Percentiles rank a stretch among this genome's conserved stretches.
Evolutionary conservation across 768 basidiomycete species (phyloP).

Genomic region (Auricularia sp.): DNA sequence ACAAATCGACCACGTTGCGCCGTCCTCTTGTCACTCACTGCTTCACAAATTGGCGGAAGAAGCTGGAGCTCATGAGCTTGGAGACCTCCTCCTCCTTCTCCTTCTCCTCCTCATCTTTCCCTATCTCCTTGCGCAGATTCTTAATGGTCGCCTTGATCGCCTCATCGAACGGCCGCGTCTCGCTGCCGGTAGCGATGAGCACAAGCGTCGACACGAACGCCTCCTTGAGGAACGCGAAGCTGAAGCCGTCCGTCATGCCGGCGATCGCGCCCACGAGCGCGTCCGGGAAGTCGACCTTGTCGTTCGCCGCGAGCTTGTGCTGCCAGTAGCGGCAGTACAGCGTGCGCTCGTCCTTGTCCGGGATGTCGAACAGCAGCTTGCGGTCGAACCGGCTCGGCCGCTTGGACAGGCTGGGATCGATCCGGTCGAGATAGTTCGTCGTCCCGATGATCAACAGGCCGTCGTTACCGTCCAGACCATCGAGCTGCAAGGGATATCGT

Average conservation of each 20-base stretch:
- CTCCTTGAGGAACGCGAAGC: slow-evolving; percentile 84
- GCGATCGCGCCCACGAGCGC: slow-evolving; percentile 50
- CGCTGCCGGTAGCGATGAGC: slow-evolving; percentile 38
- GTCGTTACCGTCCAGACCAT: slow-evolving; percentile 2
- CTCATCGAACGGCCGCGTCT: slow-evolving; percentile 34
- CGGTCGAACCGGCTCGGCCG: slow-evolving; percentile 80
- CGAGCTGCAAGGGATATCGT: slow-evolving; percentile 6
- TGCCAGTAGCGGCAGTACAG: slow-evolving; percentile 77
- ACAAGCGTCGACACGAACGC: slow-evolving; percentile 34
- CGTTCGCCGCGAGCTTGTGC: slow-evolving; percentile 54
- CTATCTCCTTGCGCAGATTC: slow-evolving; percentile 54
- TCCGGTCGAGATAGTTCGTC: slow-evolving; percentile 74
- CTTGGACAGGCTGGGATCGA: slow-evolving; percentile 66
- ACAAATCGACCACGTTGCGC: neutral
- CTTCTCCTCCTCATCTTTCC: slow-evolving; percentile 23
- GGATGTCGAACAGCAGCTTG: slow-evolving; percentile 76
- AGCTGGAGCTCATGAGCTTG: neutral
- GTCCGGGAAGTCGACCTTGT: slow-evolving; percentile 58
- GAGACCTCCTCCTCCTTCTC: neutral
- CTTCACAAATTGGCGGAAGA: neutral
- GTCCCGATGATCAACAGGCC: slow-evolving; percentile 64
- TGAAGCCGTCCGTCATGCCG: slow-evolving; percentile 52
- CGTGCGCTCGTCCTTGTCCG: slow-evolving; percentile 48
- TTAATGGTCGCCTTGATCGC: slow-evolving; percentile 51
- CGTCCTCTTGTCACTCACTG: neutral